phyloP scores from a whole-genome alignment of 805 yeast genomes.

The Pichia cephalocereana region DNA sequence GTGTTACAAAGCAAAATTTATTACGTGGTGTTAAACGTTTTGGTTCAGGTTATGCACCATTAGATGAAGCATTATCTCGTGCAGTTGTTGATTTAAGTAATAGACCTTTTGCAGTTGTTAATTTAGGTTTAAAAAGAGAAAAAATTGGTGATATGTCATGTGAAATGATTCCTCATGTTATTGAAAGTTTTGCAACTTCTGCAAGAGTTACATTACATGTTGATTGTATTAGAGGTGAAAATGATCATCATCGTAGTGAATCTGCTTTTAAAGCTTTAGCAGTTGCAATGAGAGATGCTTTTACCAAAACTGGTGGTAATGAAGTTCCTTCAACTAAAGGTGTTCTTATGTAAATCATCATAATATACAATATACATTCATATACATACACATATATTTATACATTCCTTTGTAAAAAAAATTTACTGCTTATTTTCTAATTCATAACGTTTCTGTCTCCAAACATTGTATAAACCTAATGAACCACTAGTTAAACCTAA shows the following conservation, averaged over 20 bases:
- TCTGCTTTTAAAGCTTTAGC: conserved; percentile 96
- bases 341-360: conserved; percentile 49
- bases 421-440: not conserved
- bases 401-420: no score
- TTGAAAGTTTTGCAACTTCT: conserved; percentile 88
- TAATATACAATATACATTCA: no score
- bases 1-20: conserved; percentile 53
- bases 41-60: conserved; percentile 89
- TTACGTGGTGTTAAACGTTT: conserved; percentile 88
- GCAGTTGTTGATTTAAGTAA: conserved; percentile 95
- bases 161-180: conserved; percentile 97
- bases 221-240: conserved; percentile 86
- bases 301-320: conserved; percentile 69
- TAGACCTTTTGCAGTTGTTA: conserved; percentile 86
- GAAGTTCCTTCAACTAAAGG: conserved; percentile 98
- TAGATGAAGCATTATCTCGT: conserved; percentile 91
- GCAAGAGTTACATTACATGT: conserved; percentile 90
- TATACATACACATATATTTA: no score
- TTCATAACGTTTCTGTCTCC: conserved; percentile 18
- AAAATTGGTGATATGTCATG: conserved; percentile 85
- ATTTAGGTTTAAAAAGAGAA: conserved; percentile 84
- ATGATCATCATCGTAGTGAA: conserved; percentile 95
- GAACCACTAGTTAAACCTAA: conserved; percentile 27
- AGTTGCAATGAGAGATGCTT: conserved; percentile 81
- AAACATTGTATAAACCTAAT: conserved; percentile 25